phyloP scores from a whole-genome alignment of 2,329 filamentous ascomycete genomes.

The Pyrenophora graminea region DNA sequence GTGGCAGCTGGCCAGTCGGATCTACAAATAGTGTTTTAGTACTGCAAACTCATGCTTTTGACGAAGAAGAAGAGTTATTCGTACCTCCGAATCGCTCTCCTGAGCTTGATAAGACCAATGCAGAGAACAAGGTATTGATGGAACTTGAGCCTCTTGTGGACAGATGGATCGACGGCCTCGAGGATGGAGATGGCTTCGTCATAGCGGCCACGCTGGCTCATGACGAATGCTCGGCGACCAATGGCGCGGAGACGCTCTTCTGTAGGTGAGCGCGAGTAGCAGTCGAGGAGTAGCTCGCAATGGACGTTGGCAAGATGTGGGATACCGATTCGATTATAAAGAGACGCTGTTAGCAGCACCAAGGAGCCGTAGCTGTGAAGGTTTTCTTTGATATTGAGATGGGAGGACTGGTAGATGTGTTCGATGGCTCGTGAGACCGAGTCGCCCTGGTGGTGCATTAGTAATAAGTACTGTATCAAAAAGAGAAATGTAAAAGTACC shows the following conservation, averaged over 20 bases:
- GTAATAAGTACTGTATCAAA: not conserved
- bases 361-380: constrained; percentile 76
- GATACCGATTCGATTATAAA: constrained; percentile 75
- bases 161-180: constrained; percentile 63
- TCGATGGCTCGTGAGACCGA: constrained; percentile 69
- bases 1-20: constrained; percentile 62
- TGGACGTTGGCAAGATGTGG: constrained; percentile 62
- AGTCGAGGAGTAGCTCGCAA: constrained; percentile 75
- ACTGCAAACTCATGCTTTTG: constrained; percentile 1
- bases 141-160: constrained; percentile 73
- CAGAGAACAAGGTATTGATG: constrained; percentile 74
- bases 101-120: constrained; percentile 67
- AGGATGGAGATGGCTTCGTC: constrained; percentile 67
- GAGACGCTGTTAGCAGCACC: constrained; percentile 70
- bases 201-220: constrained; percentile 71
- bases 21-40: constrained; percentile 24
- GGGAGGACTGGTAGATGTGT: constrained; percentile 78
- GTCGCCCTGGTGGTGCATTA: constrained; percentile 54
- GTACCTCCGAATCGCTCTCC: constrained; percentile 62
- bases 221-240: constrained; percentile 70
- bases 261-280: constrained; percentile 68
- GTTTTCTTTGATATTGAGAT: constrained; percentile 77
- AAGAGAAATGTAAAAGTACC: constrained; percentile 55
- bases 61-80: not conserved
- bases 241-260: constrained; percentile 79